Evolutionary conservation across 106 monocot species (phyloP).

Genomic region (Platanthera zijinensis): DNA sequence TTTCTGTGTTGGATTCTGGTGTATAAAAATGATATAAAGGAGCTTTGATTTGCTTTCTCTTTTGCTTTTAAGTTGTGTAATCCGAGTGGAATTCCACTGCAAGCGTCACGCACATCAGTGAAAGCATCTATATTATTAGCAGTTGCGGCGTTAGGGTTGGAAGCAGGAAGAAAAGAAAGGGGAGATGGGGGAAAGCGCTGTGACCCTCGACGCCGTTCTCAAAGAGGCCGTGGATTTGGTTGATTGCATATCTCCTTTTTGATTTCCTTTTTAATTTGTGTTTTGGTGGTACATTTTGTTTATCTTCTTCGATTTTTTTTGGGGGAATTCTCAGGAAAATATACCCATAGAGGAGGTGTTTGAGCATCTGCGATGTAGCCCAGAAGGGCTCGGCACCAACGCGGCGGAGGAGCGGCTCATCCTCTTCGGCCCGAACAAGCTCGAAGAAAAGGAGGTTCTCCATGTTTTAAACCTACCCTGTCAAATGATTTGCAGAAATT

Average conservation of each 20-base stretch:
- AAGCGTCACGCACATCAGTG: not conserved
- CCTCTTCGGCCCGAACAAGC: conserved; percentile 93
- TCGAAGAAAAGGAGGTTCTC: conserved; percentile 91
- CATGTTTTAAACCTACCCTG: not conserved
- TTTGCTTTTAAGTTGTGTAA: not conserved
- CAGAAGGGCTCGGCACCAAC: conserved; percentile 60
- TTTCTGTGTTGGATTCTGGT: not conserved
- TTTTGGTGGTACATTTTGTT: not conserved
- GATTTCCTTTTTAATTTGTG: conserved; percentile 1
- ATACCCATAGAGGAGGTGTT: conserved; percentile 90
- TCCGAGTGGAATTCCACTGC: not conserved
- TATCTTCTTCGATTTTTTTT: not conserved
- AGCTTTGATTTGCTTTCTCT: not conserved
- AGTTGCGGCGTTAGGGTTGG: not conserved
- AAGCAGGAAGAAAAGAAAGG: not conserved
- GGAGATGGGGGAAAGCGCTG: conserved; percentile 40
- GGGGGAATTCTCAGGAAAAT: conserved; percentile 48
- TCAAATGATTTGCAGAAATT: not conserved
- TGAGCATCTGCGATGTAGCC: conserved; percentile 79
- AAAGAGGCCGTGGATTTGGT: conserved; percentile 76
- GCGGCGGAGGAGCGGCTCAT: conserved; percentile 67
- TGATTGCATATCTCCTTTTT: not conserved
- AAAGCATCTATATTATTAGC: not conserved
- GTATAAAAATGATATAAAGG: not conserved
- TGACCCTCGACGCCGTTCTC: conserved; percentile 53